Conservation (phyloP, 2,329 filamentous ascomycete species). For the Aspergillus piperis region DNA sequence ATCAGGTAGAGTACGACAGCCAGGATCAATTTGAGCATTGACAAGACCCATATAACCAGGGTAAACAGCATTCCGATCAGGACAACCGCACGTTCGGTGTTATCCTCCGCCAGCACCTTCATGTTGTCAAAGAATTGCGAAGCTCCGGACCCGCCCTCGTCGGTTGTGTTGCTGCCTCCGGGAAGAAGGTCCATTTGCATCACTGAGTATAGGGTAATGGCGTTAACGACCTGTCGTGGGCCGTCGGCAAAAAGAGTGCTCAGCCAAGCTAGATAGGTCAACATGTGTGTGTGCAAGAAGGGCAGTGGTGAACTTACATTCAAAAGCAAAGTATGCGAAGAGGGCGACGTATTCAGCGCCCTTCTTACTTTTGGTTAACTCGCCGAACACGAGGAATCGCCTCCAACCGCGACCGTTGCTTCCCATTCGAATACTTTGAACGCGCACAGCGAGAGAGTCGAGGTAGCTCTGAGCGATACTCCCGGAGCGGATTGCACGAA, state of each 20-base stretch:
- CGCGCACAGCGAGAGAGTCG: conserved; percentile 78
- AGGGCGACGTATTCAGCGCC: conserved; percentile 86
- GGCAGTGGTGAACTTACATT: conserved; percentile 45
- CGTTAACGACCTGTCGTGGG: conserved; percentile 88
- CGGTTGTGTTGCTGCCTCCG: conserved; percentile 52
- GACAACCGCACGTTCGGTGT: conserved; percentile 78
- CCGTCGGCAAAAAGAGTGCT: conserved; percentile 88
- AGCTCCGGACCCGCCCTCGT: conserved; percentile 63
- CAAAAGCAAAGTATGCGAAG: conserved; percentile 84
- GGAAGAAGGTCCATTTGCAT: conserved; percentile 74
- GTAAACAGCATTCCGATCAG: conserved; percentile 92
- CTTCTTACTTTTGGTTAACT: conserved; percentile 87
- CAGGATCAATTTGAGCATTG: conserved; percentile 70
- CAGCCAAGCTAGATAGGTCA: conserved; percentile 68
- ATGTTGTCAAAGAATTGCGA: conserved; percentile 83
- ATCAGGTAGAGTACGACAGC: conserved; percentile 78
- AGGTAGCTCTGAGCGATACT: conserved; percentile 91
- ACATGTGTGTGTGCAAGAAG: neutral
- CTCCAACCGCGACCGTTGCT: conserved; percentile 74
- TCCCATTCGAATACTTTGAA: conserved; percentile 78
- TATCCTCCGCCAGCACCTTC: conserved; percentile 67
- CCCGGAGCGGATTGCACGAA: conserved; percentile 77
- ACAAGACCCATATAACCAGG: conserved; percentile 82
- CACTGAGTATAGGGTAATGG: conserved; percentile 81
- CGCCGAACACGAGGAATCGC: conserved; percentile 88